Evolutionary conservation across 2,329 filamentous ascomycete species (phyloP), one percentile per base, ranked within the genome.

Genomic region (Paecilomyces sp.): DNA sequence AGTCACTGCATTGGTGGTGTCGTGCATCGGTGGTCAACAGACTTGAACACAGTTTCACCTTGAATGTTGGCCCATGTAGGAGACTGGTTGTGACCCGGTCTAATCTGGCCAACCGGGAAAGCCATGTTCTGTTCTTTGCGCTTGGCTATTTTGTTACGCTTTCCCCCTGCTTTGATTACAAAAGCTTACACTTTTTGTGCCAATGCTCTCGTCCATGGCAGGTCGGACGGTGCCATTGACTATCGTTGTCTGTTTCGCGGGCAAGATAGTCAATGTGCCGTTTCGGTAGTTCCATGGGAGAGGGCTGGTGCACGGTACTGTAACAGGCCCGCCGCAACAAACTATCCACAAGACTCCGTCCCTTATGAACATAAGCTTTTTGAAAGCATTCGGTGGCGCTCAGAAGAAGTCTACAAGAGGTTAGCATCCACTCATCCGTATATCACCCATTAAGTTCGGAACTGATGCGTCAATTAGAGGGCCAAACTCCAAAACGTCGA

Each of bases 401-500:
- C 67, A 91, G 59, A 94, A 91, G 78, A 91, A 87, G 71, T 84
- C 83, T 12, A 91, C 88, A n/a, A 83, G 89, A 82, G 88, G 89
- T 91, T 75, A 30, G 22, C 56, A 53, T 25, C 8, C 28, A 50
- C n/a, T 34, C 1, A 33, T 33, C 24, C 41, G 28, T 30, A 18
- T 52, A 30, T 53, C 47, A 18, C 47, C 61, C 54, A 57, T 54
- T 2, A 11, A 54, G 8, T 12, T 58, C 50, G 50, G 66, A 50
- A 66, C 18, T 30, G 8, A 13, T 30, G 51, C n/a, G n/a, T 56
- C 47, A 63, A 60, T 60, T 68, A 88, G 92, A 96, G 80, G 92
- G 91, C 54, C 88, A 94, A 70, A 83, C 89, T 8, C 86, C 91
- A 2, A 99, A 97, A 78, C 86, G 91, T 65, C 86, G 94, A 74